Evolutionary conservation across 1,139 yeast genomes (phyloP).

Genomic region (Eremothecium gossypii): DNA sequence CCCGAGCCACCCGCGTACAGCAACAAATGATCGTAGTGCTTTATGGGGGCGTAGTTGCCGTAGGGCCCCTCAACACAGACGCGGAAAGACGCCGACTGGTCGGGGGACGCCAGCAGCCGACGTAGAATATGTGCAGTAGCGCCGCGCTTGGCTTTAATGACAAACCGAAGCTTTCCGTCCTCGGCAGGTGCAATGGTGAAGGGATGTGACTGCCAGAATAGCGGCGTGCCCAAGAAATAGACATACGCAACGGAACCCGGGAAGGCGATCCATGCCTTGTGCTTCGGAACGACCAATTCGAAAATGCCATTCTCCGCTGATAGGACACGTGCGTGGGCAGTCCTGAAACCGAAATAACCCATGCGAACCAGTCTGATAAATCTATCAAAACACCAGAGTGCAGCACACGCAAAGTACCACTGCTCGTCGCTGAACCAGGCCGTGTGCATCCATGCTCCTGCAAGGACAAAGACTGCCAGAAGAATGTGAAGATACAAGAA

Average conservation of each 20-base stretch:
- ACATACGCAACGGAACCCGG: conserved; percentile 62
- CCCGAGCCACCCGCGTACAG: conserved; percentile 68
- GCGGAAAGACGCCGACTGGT: conserved; percentile 19
- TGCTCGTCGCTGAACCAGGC: conserved; percentile 34
- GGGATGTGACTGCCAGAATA: conserved; percentile 64
- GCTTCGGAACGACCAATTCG: conserved; percentile 32
- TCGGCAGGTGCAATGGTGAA: conserved; percentile 40
- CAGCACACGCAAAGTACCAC: conserved; percentile 42
- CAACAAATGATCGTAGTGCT: conserved; percentile 44
- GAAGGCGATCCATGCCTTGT: conserved; percentile 35
- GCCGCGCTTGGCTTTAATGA: conserved; percentile 40
- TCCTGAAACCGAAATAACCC: conserved; percentile 37
- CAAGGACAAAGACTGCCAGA: conserved; percentile 44
- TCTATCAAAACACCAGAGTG: conserved; percentile 57
- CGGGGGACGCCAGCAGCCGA: conserved; percentile 16
- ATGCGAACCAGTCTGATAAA: conserved; percentile 39
- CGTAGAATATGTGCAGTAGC: conserved; percentile 33
- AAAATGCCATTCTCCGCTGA: neutral
- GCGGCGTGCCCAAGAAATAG: conserved; percentile 41
- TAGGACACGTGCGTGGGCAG: conserved; percentile 35
- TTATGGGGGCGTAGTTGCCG: conserved; percentile 44
- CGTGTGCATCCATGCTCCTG: conserved; percentile 52
- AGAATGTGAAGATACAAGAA: conserved; percentile 49
- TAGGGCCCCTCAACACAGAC: conserved; percentile 55
- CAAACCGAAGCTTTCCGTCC: conserved; percentile 33